Evolutionary conservation across 768 basidiomycete species (phyloP), one percentile per base, ranked within the genome.

Genomic region (Pleurotus tuoliensis): DNA sequence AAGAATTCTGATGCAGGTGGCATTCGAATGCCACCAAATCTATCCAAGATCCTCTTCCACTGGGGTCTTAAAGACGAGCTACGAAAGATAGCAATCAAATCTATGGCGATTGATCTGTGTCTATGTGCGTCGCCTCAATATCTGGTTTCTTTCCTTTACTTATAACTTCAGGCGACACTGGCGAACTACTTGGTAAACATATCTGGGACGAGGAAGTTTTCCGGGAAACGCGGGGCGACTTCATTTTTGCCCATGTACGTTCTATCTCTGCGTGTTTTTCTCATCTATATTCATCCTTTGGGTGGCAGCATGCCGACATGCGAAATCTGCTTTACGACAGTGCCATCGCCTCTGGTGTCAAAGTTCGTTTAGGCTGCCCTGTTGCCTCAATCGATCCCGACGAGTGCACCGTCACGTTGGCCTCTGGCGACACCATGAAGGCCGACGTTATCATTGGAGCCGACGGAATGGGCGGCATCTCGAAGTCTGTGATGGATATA

Each of bases 401-500:
- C 18, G 58, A 56, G 30, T 65, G 67, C 25, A 65, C 61, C 40
- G 74, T 77, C 6, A 73, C 63, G 0, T 60, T 76, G 3, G 68
- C 69, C 8, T 71, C 69, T 8, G 82, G 83, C 3, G 67, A 75
- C 38, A 69, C 65, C 9, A 51, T 83, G 11, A 65, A 57, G 4
- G 81, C 76, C 15, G 77, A 86, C 62, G 71, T 84, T 20, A 73
- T 86, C 56, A 67, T 86, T 49, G 83, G 83, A 12, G 82, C 84
- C 1, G 84, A 85, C 59, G 84, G 84, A 3, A 59, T 63, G 22
- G 60, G 63, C 4, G 81, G 82, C 18, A 20, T 78, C 27, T 67
- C 75, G 6, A 62, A 73, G 11, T 69, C 65, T 1, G 62, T 67
- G 11, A 65, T 71, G 38, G 71, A 71, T 18, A 64, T 67, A 15